Evolutionary conservation across 139 green algal species (phyloP).

Genomic region (Penium margaritaceum): DNA sequence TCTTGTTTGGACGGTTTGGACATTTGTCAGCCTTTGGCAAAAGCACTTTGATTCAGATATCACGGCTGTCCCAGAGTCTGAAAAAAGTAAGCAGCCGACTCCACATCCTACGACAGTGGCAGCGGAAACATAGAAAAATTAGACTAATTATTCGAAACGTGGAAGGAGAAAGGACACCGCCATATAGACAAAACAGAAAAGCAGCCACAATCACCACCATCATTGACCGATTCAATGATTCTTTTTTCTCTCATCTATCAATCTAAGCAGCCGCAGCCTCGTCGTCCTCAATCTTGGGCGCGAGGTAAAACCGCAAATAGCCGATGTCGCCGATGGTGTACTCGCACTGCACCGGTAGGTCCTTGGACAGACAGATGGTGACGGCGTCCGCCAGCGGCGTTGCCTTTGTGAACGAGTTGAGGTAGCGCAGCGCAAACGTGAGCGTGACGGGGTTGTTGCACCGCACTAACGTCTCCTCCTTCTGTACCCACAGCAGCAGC

Average conservation of each 20-base stretch:
- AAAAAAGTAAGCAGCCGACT: not conserved
- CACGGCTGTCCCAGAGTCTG: not conserved
- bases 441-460: conserved; percentile 88
- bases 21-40: no score
- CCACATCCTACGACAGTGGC: not conserved
- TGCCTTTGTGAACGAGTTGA: conserved; percentile 94
- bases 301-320: conserved; percentile 71
- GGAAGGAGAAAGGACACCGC: no score
- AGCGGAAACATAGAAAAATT: not conserved
- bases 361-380: conserved; percentile 74
- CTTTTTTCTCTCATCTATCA: conserved; percentile 3
- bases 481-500: conserved; percentile 78
- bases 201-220: not conserved
- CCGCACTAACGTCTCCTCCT: no score
- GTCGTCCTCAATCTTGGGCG: conserved; percentile 80
- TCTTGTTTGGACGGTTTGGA: no score
- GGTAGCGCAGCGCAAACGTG: conserved; percentile 94
- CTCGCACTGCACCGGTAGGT: conserved; percentile 84
- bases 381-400: conserved; percentile 59
- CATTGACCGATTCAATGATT: not conserved
- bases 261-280: not conserved
- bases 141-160: no score
- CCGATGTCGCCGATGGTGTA: conserved; percentile 84
- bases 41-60: no score
- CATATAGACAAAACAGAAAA: not conserved